phyloP scores from a whole-genome alignment of 345 rosid species.

The Citrus sinensis region DVS_A1.0 CM039168.1:2339501-2340000 shows the following conservation, averaged over 20 bases:
- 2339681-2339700: background rate
- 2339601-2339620: constrained; percentile 1
- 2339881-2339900: background rate
- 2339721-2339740: background rate
- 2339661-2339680: background rate
- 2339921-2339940: background rate
- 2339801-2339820: background rate
- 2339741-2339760: background rate
- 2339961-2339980: background rate
- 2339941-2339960: background rate
- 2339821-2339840: background rate
- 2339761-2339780: background rate
- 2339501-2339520: constrained; percentile 97
- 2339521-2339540: constrained; percentile 94
- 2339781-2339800: background rate
- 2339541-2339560: constrained; percentile 51
- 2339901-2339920: background rate
- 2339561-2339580: constrained; percentile 7
- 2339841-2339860: background rate
- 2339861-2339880: background rate
- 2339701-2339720: background rate
- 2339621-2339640: background rate
- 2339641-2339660: constrained; percentile 3
- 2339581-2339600: background rate
- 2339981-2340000: background rate